Conservation (phyloP, 805 yeast species). For the Candida easanensis region DNA sequence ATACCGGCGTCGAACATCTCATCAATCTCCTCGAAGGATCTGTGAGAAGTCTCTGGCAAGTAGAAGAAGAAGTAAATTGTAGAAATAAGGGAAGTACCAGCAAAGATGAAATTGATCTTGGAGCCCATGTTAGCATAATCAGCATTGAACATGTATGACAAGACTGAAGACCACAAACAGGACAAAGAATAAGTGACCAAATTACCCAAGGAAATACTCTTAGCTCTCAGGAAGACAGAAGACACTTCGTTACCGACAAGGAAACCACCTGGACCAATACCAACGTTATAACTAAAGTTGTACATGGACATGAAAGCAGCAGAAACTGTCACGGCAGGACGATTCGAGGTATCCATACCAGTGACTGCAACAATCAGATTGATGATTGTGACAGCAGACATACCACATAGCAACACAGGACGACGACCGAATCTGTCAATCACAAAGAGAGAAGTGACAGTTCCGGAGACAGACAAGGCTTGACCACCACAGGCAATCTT, state of each 20-base stretch:
- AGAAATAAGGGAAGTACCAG: conserved; percentile 31
- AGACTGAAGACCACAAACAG: conserved; percentile 34
- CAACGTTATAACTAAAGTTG: conserved; percentile 33
- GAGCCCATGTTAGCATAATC: conserved; percentile 39
- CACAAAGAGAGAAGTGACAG: conserved; percentile 31
- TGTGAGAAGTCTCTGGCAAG: conserved; percentile 51
- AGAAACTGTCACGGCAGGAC: conserved; percentile 20
- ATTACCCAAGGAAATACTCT: conserved; percentile 35
- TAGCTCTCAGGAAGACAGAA: conserved; percentile 37
- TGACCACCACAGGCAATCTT: conserved; percentile 33
- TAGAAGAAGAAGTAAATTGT: conserved; percentile 42
- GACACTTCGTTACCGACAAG: conserved; percentile 36
- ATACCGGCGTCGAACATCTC: conserved; percentile 38
- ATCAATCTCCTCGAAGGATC: conserved; percentile 58
- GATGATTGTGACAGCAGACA: conserved; percentile 24
- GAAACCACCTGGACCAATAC: conserved; percentile 38
- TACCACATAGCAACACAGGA: conserved; percentile 28
- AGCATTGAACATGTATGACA: conserved; percentile 46
- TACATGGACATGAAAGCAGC: conserved; percentile 30
- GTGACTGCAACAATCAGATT: conserved; percentile 27
- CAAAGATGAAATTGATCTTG: conserved; percentile 43
- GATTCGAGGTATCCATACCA: conserved; percentile 16
- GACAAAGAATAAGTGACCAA: conserved; percentile 30
- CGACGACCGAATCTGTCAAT: conserved; percentile 33
- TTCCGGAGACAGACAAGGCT: conserved; percentile 31